Conservation (phyloP, 148 eudicot genomes). For the Vaccinium myrtillus region DNA sequence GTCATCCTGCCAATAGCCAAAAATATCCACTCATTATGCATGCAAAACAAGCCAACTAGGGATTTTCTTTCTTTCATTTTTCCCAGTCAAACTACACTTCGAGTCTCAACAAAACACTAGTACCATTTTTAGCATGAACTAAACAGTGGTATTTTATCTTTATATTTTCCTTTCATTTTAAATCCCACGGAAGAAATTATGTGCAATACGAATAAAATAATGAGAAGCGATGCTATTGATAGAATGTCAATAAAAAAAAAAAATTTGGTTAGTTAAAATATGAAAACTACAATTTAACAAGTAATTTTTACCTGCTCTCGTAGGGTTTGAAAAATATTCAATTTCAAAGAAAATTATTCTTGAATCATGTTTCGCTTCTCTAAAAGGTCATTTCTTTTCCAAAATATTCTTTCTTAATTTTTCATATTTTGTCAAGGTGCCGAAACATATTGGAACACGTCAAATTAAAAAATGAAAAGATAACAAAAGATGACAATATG, state of each 20-base stretch:
- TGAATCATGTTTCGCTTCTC: neutral
- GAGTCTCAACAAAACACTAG: too few relatives aligned
- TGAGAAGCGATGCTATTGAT: too few relatives aligned
- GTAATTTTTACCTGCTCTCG: neutral
- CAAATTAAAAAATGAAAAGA: too few relatives aligned
- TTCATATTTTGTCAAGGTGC: too few relatives aligned
- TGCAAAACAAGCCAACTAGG: neutral
- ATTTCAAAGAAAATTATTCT: neutral
- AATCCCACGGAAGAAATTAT: neutral
- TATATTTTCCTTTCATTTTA: neutral
- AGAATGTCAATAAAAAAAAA: neutral
- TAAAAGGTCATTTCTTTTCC: neutral
- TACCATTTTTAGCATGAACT: too few relatives aligned
- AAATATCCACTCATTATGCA: neutral
- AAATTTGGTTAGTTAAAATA: too few relatives aligned
- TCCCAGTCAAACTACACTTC: too few relatives aligned
- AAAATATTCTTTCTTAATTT: too few relatives aligned
- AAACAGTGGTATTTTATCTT: neutral
- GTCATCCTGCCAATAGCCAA: conserved; percentile 62
- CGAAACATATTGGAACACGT: too few relatives aligned
- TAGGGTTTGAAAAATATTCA: neutral
- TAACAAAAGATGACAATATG: too few relatives aligned
- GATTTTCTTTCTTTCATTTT: too few relatives aligned
- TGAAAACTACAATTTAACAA: neutral
- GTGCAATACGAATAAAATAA: too few relatives aligned